Conservation (phyloP, 169 alveolate species). For the Blepharisma undulans region DNA sequence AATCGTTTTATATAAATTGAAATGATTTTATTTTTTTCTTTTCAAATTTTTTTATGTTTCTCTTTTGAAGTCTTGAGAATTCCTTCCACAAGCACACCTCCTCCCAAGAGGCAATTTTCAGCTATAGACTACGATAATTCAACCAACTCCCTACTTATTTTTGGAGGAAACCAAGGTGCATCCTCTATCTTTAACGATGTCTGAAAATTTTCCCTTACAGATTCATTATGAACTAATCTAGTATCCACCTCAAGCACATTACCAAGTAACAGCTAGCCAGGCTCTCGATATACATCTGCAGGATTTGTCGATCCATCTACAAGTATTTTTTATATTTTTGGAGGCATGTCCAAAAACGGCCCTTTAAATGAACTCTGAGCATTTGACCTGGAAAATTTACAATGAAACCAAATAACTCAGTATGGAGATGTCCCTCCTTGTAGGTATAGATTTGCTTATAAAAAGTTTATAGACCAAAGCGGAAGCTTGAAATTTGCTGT, state of each 20-base stretch:
- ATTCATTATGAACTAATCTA: neutral
- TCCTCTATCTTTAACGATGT: neutral
- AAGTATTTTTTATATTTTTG: slow-evolving; percentile 25
- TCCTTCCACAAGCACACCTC: neutral
- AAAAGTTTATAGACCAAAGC: neutral
- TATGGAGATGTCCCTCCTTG: neutral
- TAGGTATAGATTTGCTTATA: neutral
- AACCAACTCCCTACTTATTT: neutral
- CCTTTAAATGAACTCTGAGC: slow-evolving; percentile 20
- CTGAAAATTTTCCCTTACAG: neutral
- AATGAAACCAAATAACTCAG: neutral
- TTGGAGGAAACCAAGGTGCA: neutral
- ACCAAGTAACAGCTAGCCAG: slow-evolving; percentile 4
- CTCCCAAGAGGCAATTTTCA: neutral
- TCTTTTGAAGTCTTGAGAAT: neutral
- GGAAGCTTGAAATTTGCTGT: neutral
- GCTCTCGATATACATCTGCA: neutral
- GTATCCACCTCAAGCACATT: neutral
- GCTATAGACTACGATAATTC: neutral
- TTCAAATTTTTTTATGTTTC: neutral
- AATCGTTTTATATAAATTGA: neutral
- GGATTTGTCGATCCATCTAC: neutral
- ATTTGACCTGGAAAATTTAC: neutral
- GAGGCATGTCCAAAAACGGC: slow-evolving; percentile 6
- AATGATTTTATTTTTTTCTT: neutral